These are phyloP conservation scores for Silene vulgaris DNA, from an alignment of 179 eudicot genomes.

Conservation along the genomic window DNA sequence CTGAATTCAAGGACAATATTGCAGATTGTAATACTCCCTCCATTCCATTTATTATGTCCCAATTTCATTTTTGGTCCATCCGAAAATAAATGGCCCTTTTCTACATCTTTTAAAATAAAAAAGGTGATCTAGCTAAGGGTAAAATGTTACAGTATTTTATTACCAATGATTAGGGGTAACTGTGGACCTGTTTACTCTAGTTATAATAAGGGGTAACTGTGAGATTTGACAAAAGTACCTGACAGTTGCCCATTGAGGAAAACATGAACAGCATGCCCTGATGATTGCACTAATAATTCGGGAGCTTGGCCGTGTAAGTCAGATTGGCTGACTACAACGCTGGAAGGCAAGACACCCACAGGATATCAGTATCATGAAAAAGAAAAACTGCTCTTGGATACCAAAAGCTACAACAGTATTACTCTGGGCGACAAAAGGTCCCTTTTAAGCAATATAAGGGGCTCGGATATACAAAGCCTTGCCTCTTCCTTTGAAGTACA, in stretches of 20 bases:
- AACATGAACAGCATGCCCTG: slow-evolving; percentile 68
- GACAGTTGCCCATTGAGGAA: slow-evolving; percentile 56
- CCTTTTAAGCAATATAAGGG: background rate
- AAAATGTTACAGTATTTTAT: too few relatives aligned
- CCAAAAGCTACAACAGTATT: background rate
- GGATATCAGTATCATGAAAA: slow-evolving; percentile 15
- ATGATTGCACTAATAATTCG: slow-evolving; percentile 50
- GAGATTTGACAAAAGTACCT: slow-evolving; percentile 34
- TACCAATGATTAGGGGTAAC: background rate
- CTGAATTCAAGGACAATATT: slow-evolving; percentile 18
- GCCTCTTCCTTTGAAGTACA: too few relatives aligned
- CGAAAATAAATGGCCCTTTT: too few relatives aligned
- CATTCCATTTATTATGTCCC: too few relatives aligned
- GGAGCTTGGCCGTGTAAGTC: slow-evolving; percentile 50
- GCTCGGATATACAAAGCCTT: background rate
- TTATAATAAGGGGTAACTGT: background rate
- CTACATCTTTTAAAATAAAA: too few relatives aligned
- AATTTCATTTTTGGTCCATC: too few relatives aligned
- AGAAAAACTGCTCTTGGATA: background rate
- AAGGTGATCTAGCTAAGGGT: too few relatives aligned
- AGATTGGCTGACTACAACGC: slow-evolving; percentile 54
- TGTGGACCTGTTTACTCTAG: background rate
- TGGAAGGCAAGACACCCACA: slow-evolving; percentile 23
- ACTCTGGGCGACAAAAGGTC: background rate
- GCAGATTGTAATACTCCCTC: background rate